Evolutionary conservation across 2,329 filamentous ascomycete genomes (phyloP).

Genomic region (Paraconiothyrium brasiliense): DNA sequence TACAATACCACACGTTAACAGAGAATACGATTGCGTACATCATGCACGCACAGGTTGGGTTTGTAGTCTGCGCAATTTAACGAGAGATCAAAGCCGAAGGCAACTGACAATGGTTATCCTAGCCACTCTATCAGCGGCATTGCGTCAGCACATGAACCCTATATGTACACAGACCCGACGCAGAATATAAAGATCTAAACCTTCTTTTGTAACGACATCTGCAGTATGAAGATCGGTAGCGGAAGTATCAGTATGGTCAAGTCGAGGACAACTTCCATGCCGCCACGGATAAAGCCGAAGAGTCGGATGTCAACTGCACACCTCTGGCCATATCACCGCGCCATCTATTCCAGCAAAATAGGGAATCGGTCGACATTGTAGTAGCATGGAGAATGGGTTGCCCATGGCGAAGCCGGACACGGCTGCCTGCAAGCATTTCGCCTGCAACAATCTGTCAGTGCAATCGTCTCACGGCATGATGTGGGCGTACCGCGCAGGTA

Average conservation of each 20-base stretch:
- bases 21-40: neutral
- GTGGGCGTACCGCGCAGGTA: constrained; percentile 7
- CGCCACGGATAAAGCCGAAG: constrained; percentile 49
- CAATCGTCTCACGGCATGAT: neutral
- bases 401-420: constrained; percentile 36
- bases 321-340: constrained; percentile 42
- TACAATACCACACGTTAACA: constrained; percentile 26
- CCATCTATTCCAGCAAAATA: constrained; percentile 54
- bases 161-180: constrained; percentile 29
- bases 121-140: no score
- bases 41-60: constrained; percentile 35
- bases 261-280: constrained; percentile 37
- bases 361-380: constrained; percentile 49
- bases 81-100: constrained; percentile 32
- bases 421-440: constrained; percentile 28
- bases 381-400: constrained; percentile 40
- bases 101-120: constrained; percentile 36
- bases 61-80: constrained; percentile 29
- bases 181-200: constrained; percentile 41
- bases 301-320: constrained; percentile 50
- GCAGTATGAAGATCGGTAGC: constrained; percentile 32
- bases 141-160: neutral
- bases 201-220: constrained; percentile 38
- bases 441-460: constrained; percentile 19
- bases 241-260: constrained; percentile 34